Evolutionary conservation across 805 yeast species (phyloP), one percentile per base, ranked within the genome.

Genomic region (Saccharomycopsis sp.): DNA sequence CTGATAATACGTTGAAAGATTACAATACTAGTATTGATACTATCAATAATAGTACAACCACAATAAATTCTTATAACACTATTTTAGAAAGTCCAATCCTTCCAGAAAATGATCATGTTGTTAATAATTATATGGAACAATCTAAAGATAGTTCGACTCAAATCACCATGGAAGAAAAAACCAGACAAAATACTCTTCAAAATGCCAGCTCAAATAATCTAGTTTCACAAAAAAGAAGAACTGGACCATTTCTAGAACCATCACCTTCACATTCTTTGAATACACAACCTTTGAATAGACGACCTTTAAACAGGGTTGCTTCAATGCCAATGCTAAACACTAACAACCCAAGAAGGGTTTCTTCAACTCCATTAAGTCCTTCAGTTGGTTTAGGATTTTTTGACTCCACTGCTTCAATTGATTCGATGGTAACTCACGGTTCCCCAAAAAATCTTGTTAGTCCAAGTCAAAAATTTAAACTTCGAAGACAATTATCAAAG

Each of bases 401-500:
- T 15, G 30, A 21, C 8, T 34, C 37, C 4, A 10, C 31, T 9
- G 4, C 25, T 6, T 13, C 37, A 5, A 23, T 34, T 17, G 37
- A 34, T 25, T 23, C 21, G 14, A 40, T 35, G 18, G 23, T 31
- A 8, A 10, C 35, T 13, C 38, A 36, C 15, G 33, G 38, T 10
- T 25, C 33, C 13, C 39, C 41, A 10, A 33, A 29, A 14, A 26
- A 23, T 6, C 25, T 44, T 14, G 14, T 36, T n/a, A 44, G 43
- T 31, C 49, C 49, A 4, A 40, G 49, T 21, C 49, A 46, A 27
- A 44, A 33, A 31, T 46, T 36, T 21, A 31, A 26, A 18, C 25
- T 46, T 6, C 30, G 42, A 18, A 34, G 41, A 14, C 47, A 46
- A 34, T 17, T 41, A 21, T 36, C 43, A 9, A 46, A 43, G 34